Conservation (phyloP, 73 alveolate genomes). For the Paraurostyla sp. region DNA sequence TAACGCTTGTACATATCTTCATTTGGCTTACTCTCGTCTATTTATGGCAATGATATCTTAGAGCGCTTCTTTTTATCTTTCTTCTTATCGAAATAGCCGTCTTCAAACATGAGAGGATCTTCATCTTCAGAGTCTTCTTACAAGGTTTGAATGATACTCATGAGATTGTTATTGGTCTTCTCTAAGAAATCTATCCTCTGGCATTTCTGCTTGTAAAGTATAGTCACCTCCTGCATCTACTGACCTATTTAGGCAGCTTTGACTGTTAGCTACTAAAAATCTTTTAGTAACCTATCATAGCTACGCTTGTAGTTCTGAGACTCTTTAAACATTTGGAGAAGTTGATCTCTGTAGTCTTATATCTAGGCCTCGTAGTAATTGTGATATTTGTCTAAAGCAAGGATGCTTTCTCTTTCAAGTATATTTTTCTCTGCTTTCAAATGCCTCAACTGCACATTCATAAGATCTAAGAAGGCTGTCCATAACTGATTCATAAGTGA, state of each 20-base stretch:
- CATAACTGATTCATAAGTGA: neutral
- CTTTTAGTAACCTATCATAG: constrained; percentile 22
- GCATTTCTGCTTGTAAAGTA: neutral
- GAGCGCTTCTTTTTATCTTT: too few species aligned
- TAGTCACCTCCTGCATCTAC: neutral
- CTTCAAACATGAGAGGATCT: constrained; percentile 16
- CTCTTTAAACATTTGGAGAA: constrained; percentile 23
- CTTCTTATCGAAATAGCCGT: neutral
- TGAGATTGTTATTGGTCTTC: constrained; percentile 9
- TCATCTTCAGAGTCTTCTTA: constrained; percentile 29
- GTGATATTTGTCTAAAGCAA: neutral
- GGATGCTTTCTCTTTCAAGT: neutral
- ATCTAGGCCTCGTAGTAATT: neutral
- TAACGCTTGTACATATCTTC: neutral
- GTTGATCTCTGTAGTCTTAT: neutral
- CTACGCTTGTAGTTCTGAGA: constrained; percentile 5
- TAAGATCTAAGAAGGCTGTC: neutral
- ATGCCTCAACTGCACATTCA: constrained; percentile 1
- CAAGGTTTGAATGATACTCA: constrained; percentile 1
- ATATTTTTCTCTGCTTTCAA: constrained; percentile 23
- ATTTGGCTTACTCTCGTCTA: constrained; percentile 16
- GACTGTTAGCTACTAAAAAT: neutral
- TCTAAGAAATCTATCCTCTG: constrained; percentile 5
- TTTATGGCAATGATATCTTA: too few species aligned
- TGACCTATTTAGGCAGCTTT: constrained; percentile 5